Percentiles rank a stretch among this genome's conserved stretches.
phyloP scores from a whole-genome alignment of 2,329 filamentous ascomycete species.

The Penicillium sp. region DNA sequence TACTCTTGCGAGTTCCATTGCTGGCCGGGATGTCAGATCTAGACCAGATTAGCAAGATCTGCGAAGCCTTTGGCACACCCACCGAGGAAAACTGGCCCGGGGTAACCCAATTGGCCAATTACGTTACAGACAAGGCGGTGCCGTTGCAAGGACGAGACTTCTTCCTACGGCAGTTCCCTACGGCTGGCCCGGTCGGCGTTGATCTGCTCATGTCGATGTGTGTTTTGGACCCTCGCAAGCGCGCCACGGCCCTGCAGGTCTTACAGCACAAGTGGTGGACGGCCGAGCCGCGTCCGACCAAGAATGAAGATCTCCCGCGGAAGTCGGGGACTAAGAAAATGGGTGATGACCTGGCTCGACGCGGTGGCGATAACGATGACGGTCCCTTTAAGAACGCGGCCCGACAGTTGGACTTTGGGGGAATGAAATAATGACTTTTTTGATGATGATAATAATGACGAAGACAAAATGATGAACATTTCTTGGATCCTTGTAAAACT shows the following conservation, averaged over 20 bases:
- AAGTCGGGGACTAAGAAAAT: constrained; percentile 77
- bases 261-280: constrained; percentile 87
- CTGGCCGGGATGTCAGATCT: constrained; percentile 84
- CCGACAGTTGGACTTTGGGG: constrained; percentile 79
- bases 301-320: constrained; percentile 78
- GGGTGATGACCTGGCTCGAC: constrained; percentile 80
- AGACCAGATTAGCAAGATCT: constrained; percentile 83
- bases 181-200: constrained; percentile 80
- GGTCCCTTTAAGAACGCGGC: constrained; percentile 74
- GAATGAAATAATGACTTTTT: constrained; percentile 34
- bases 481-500: not conserved
- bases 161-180: constrained; percentile 78
- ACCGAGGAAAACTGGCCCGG: constrained; percentile 96
- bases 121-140: constrained; percentile 68
- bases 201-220: constrained; percentile 88
- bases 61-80: constrained; percentile 83
- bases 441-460: constrained; percentile 2
- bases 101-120: constrained; percentile 78
- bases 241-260: constrained; percentile 77
- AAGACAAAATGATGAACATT: constrained; percentile 1
- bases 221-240: constrained; percentile 81
- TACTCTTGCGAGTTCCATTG: constrained; percentile 81
- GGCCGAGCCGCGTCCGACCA: constrained; percentile 79
- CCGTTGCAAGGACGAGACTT: constrained; percentile 69
- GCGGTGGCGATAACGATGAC: constrained; percentile 73